Evolutionary conservation across 2,329 filamentous ascomycete genomes (phyloP), one percentile per base, ranked within the genome.

Genomic region (Trichoderma cornu-damae): DNA sequence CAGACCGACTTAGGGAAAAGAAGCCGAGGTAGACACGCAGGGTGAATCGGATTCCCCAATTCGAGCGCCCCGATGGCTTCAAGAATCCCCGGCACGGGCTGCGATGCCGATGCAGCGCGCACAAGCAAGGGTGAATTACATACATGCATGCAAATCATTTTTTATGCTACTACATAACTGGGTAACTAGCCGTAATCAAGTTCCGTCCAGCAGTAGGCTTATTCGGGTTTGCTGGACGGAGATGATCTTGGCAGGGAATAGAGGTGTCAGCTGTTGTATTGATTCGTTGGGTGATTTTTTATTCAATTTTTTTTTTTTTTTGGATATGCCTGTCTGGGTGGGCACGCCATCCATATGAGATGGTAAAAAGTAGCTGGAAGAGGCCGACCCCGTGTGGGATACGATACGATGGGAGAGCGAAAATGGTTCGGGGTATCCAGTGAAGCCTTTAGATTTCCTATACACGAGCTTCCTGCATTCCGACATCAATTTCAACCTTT

Each of bases 381-480:
- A 12, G 16, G 22, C 3, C 32, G 42, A 12, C 16, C 26, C 14
- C 16, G 35, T 20, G 48, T 20, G 48, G 12, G 18, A 18, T n/a
- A 52, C 3, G 26, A 52, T 20, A 43, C n/a, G 46, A 11, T 20
- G 22, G 28, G 6, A 34, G n/a, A 47, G 37, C 30, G 26, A 30
- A 16, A 52, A 24, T 34, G 22, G 37, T 34, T 43, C 34, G 32
- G 43, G 32, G 38, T 22, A 34, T 20, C 28, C 49, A 43, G 43
- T 18, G 37, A 52, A 52, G 49, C 35, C 20, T 43, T 26, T 42
- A 3, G 30, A 32, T 49, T 51, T 55, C 38, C 32, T 47, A 44
- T 37, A 55, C 22, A 47, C 22, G 42, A 55, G 16, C 20, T 30
- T 30, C 16, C 32, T n/a, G 7, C n/a, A 37, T 4, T 26, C n/a